Evolutionary conservation across 306 rosid species (phyloP).

Genomic region (Oxytropis ochrocephala): DNA sequence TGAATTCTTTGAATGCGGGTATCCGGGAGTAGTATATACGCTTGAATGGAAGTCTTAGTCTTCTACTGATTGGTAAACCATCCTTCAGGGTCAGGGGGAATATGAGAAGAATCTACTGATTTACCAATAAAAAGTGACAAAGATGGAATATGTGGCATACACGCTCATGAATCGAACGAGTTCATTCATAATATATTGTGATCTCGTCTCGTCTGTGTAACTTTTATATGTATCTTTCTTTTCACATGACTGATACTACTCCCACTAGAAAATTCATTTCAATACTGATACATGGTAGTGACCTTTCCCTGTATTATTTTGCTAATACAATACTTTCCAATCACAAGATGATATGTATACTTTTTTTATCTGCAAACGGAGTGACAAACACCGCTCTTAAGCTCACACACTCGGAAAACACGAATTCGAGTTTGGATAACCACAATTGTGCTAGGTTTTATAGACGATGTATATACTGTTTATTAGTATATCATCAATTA

Average conservation of each 20-base stretch:
- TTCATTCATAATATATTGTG: background rate
- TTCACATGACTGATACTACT: background rate
- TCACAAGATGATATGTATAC: no score
- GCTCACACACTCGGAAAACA: no score
- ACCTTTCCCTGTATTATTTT: background rate
- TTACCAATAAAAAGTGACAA: background rate
- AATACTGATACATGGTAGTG: background rate
- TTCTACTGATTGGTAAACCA: slow-evolving; percentile 20
- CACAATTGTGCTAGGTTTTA: no score
- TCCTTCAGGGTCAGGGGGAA: background rate
- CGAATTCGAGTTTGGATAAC: no score
- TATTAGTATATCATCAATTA: no score
- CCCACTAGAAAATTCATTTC: background rate
- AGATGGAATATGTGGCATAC: slow-evolving; percentile 2
- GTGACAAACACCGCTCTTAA: no score
- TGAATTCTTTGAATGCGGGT: slow-evolving; percentile 23
- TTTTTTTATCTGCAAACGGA: no score
- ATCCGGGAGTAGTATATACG: background rate
- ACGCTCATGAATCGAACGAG: background rate
- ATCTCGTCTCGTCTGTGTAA: slow-evolving; percentile 4
- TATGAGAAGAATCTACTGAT: slow-evolving; percentile 1
- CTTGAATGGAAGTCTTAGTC: background rate
- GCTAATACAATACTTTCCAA: background rate
- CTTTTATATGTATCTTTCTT: background rate
- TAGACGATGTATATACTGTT: no score